These are phyloP conservation scores for Smithsoniella earleae DNA, from an alignment of 163 green algal species.

Conservation along the genomic window DNA sequence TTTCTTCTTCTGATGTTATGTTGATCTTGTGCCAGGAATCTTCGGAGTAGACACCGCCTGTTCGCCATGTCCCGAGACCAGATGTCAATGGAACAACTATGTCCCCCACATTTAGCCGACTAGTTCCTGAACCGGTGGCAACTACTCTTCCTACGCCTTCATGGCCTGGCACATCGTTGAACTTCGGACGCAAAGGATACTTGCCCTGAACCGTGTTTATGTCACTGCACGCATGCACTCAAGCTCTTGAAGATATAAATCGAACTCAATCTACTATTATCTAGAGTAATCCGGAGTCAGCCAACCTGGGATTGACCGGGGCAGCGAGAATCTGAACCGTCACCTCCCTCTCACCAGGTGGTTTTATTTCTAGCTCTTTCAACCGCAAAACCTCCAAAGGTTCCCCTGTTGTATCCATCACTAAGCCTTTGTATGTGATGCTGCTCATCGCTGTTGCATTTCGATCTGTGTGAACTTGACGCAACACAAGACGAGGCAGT, in stretches of 20 bases:
- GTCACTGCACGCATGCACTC: slow-evolving; percentile 18
- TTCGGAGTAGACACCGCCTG: slow-evolving; percentile 34
- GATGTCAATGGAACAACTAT: slow-evolving; percentile 55
- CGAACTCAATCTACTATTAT: neutral
- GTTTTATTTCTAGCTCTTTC: slow-evolving; percentile 24
- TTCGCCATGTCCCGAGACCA: slow-evolving; percentile 64
- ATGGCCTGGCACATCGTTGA: slow-evolving; percentile 56
- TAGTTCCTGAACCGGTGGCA: slow-evolving; percentile 44
- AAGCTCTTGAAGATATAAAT: too few relatives aligned
- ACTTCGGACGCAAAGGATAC: slow-evolving; percentile 60
- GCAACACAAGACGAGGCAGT: too few relatives aligned
- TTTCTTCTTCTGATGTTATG: too few relatives aligned
- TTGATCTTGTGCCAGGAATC: slow-evolving; percentile 42
- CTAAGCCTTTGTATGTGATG: too few relatives aligned
- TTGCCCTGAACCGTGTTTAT: slow-evolving; percentile 47
- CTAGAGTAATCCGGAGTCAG: neutral
- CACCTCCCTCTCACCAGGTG: slow-evolving; percentile 10
- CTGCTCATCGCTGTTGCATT: too few relatives aligned
- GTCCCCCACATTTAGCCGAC: slow-evolving; percentile 49
- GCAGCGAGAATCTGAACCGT: slow-evolving; percentile 35
- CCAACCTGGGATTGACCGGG: slow-evolving; percentile 30
- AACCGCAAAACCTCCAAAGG: slow-evolving; percentile 35
- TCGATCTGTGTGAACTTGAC: neutral
- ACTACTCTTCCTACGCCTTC: slow-evolving; percentile 66
- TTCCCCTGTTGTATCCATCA: slow-evolving; percentile 31